phyloP scores from a whole-genome alignment of 2,329 filamentous ascomycete species.

The Pseudogymnoascus sp. region DNA sequence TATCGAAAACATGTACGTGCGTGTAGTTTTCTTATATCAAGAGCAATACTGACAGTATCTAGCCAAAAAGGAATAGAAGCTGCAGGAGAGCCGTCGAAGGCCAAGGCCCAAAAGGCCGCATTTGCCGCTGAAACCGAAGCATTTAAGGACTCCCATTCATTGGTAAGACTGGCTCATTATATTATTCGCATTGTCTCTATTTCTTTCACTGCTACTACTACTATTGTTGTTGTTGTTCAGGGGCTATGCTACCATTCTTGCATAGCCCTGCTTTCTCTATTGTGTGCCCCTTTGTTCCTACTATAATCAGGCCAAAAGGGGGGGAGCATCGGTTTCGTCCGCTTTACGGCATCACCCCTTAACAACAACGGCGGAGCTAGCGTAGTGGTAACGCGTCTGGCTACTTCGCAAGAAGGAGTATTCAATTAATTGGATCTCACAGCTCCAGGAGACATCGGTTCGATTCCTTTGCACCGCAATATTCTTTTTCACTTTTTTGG shows the following conservation, averaged over 20 bases:
- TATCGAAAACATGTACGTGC: constrained; percentile 53
- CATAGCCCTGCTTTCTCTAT: neutral
- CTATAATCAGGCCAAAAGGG: neutral
- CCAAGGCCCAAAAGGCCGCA: constrained; percentile 43
- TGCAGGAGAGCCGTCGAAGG: constrained; percentile 36
- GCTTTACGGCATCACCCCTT: neutral
- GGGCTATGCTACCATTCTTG: neutral
- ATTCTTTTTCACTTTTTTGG: neutral
- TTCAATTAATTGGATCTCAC: constrained; percentile 19
- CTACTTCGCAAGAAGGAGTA: constrained; percentile 3
- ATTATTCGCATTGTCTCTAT: constrained; percentile 10
- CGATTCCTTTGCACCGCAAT: neutral
- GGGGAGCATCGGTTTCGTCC: neutral
- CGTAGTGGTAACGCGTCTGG: neutral
- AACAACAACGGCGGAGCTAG: neutral
- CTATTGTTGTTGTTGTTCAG: neutral
- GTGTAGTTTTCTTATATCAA: neutral
- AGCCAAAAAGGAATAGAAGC: constrained; percentile 24
- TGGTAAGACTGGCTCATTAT: constrained; percentile 37
- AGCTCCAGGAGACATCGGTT: neutral
- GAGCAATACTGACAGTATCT: neutral
- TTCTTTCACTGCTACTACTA: neutral
- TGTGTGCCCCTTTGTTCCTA: neutral
- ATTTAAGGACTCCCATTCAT: constrained; percentile 48
- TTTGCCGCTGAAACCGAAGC: constrained; percentile 58